Base-by-base conservation (phyloP, 495 filamentous ascomycete genomes). In the Delitschia confertaspora region DNA sequence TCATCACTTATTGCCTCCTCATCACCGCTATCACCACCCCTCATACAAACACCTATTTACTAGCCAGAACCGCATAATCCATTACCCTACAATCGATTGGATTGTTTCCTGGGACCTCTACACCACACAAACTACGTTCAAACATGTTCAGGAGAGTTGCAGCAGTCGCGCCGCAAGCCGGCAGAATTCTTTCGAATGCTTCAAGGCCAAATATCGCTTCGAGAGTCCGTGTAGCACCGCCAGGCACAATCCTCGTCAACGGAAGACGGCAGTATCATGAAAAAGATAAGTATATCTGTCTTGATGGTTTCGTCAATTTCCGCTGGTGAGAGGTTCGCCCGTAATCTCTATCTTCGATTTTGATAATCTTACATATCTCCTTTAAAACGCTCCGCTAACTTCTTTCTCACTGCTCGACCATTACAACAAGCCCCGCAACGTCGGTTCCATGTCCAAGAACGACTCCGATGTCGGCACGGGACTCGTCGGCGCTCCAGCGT, bases 381-480 rank as follows among this genome's bases (percentile, higher is more conserved):
- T 27, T 45, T 43, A 35, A 32, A 39, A 53, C 46, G 31, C 43
- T 30, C 42, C 56, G 58, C 64, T 69, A 57, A 66, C 67, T 33
- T 38, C 31, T 49, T 25, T 24, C 37, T 38, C 53, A 79, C 57
- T 96, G 53, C 75, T 96, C 40, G 89, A 96, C 60, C 91, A 96
- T 72, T 96, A 96, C 70, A 83, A 77, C 59, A 79, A 78, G 52
- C 89, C 89, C 30, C 83, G 89, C 33, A 95, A 96, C 65, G 91
- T 96, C 48, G 93, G 93, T 24, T 88, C 85, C 35, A 80, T 99
- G 73, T 68, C 79, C 57, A 93, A 93, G 69, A 78, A 75, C 40
- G 85, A 89, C 56, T 62, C 66, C 33, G 84, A 91, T 44, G 88
- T 99, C n/a, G 93, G 91, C 47, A 95, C 93, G 4, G 93, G 93